Base-by-base conservation (phyloP, 148 eudicot genomes). In the Rhododendron kiyosumense region DNA sequence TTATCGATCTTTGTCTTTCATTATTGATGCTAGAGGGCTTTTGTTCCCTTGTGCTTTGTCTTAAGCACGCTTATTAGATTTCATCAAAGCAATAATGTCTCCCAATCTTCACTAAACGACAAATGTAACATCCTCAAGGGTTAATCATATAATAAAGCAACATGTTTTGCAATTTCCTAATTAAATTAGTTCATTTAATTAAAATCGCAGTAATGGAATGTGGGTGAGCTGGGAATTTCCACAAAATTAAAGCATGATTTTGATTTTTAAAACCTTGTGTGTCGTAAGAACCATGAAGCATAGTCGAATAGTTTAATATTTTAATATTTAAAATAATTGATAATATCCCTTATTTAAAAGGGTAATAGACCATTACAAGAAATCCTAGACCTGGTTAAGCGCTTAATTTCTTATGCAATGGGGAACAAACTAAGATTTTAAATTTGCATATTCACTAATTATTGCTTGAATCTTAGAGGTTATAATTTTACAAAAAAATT, bases 41-140 rank as follows among this genome's bases (percentile, higher is more conserved):
- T 7, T 71, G 85, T 84, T 84, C 9, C 20, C 49, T 83, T 78
- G 86, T 87, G 82, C 67, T 83, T 83, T 83, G 78, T 83, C 77
- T 22, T 49, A 48, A 84, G 86, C 89, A 80, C 36, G 81, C 80
- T 87, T 87, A 83, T 69, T 20, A 51, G 49, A 54, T 73, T 28
- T 26, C 67, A 73, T 49, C 34, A 73, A 59, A 59, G 51, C 81
- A 71, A 34, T 59, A 59, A 67, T 84, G 86, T 87, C 86, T 54
- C 81, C 73, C 57, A 43, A 78, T 71, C 18, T 46, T 84, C 69
- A 76, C 48, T 69, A 81, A n/a, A 87, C 71, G 85, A 87, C 85
- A 84, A 84, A 81, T 46, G 74, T 52, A 84, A 22, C 87, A 73
- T 87, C 82, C 84, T 43, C 34, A 45, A 78, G 13, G 18, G n/a